These are phyloP conservation scores for Skeletonema costatum DNA, from an alignment of 108 stramenopile species.

Conservation along the genomic window DNA sequence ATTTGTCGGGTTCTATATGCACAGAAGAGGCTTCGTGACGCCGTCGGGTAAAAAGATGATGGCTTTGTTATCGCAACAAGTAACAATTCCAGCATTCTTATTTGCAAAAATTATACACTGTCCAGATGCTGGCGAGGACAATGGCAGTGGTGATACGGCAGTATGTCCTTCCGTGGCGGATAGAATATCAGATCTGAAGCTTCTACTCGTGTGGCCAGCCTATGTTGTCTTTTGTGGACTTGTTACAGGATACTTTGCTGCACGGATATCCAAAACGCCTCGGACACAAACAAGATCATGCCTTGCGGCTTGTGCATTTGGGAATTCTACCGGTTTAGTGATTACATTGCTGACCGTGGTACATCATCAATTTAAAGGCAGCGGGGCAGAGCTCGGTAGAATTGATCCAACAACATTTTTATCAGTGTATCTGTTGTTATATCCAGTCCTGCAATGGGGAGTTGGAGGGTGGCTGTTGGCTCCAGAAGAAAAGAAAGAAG, in stretches of 20 bases:
- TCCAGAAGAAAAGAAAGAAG: conserved; percentile 34
- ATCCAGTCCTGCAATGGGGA: conserved; percentile 89
- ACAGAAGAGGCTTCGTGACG: conserved; percentile 66
- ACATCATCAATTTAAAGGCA: conserved; percentile 66
- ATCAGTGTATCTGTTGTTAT: conserved; percentile 76
- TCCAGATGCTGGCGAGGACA: conserved; percentile 63
- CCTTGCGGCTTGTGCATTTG: conserved; percentile 76
- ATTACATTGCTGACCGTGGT: conserved; percentile 87
- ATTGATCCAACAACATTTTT: conserved; percentile 86
- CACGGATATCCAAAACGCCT: conserved; percentile 57
- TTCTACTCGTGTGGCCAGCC: conserved; percentile 76
- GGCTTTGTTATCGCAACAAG: conserved; percentile 81
- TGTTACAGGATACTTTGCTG: conserved; percentile 62
- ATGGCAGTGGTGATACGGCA: not conserved
- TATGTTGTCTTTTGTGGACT: conserved; percentile 69
- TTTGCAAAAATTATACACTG: conserved; percentile 91
- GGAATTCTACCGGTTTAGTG: conserved; percentile 80
- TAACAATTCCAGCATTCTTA: conserved; percentile 85
- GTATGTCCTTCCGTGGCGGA: conserved; percentile 73
- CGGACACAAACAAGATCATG: conserved; percentile 47
- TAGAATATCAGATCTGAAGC: conserved; percentile 64
- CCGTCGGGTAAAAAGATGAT: conserved; percentile 68
- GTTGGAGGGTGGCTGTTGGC: conserved; percentile 82
- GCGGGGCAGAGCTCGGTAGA: conserved; percentile 59
- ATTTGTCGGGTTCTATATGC: conserved; percentile 70